Evolutionary conservation across 140 eudicot species (phyloP).

Genomic region (Ambrosia hybrid): DNA sequence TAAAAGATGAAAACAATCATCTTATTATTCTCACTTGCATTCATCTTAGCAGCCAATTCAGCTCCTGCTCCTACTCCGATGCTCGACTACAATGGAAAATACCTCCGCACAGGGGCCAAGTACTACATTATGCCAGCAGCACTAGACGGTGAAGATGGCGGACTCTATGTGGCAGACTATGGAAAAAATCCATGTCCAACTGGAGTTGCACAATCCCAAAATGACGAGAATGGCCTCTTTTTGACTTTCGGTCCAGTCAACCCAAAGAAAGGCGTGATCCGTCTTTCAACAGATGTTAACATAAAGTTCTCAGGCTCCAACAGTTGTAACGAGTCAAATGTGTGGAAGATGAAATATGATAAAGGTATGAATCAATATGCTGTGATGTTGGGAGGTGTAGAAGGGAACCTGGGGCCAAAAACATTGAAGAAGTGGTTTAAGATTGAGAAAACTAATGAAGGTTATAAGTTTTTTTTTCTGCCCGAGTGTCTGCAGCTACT

Average conservation of each 20-base stretch:
- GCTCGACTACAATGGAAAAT: slow-evolving; percentile 30
- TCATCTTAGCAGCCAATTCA: not conserved
- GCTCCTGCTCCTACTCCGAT: slow-evolving; percentile 19
- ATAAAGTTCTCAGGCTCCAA: slow-evolving; percentile 23
- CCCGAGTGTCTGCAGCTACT: no score
- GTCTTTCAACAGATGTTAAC: slow-evolving; percentile 41
- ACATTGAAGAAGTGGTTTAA: no score
- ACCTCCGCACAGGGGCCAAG: slow-evolving; percentile 18
- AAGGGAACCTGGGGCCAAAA: no score
- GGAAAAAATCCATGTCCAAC: slow-evolving; percentile 29
- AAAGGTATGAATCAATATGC: no score
- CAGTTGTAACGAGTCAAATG: no score
- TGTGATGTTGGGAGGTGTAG: no score
- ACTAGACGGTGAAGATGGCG: slow-evolving; percentile 28
- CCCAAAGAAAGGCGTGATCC: slow-evolving; percentile 32
- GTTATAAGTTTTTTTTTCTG: no score
- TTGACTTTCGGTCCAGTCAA: slow-evolving; percentile 33
- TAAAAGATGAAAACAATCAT: not conserved
- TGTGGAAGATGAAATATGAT: no score
- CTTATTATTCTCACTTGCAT: not conserved
- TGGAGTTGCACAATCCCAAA: slow-evolving; percentile 22
- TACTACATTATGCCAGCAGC: slow-evolving; percentile 39
- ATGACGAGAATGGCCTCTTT: slow-evolving; percentile 17
- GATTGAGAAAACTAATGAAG: no score
- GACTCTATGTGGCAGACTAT: slow-evolving; percentile 27